Evolutionary conservation across 768 basidiomycete species (phyloP).

Genomic region (Cyclocybe cylindracea): DNA sequence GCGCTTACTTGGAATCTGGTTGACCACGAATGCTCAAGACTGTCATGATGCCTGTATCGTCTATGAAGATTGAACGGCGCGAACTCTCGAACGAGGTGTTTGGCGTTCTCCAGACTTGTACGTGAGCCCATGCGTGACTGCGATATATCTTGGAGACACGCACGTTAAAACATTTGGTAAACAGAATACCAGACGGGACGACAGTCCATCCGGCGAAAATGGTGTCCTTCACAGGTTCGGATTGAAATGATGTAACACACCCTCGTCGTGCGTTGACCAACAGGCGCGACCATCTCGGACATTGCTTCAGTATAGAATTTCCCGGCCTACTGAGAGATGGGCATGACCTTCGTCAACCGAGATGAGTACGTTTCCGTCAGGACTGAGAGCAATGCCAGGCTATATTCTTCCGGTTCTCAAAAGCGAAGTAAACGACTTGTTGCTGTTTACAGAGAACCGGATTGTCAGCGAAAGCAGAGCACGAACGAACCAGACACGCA

Average conservation of each 20-base stretch:
- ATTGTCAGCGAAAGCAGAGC: not conserved
- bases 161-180: not conserved
- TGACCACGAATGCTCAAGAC: slow-evolving; percentile 90
- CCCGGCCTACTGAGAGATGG: not conserved
- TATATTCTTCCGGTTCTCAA: slow-evolving; percentile 96
- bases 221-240: slow-evolving; percentile 75
- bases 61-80: slow-evolving; percentile 92
- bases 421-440: slow-evolving; percentile 92
- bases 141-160: slow-evolving; percentile 66
- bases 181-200: slow-evolving; percentile 25
- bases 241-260: slow-evolving; percentile 95
- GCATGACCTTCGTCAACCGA: slow-evolving; percentile 89
- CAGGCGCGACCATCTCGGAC: slow-evolving; percentile 85
- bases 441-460: slow-evolving; percentile 48
- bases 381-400: slow-evolving; percentile 85
- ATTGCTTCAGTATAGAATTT: not conserved
- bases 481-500: slow-evolving; percentile 40
- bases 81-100: slow-evolving; percentile 93
- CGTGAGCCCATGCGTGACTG: slow-evolving; percentile 91
- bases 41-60: slow-evolving; percentile 97
- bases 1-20: slow-evolving; percentile 77
- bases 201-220: slow-evolving; percentile 97
- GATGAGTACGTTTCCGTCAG: slow-evolving; percentile 84
- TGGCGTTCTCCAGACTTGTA: slow-evolving; percentile 96
- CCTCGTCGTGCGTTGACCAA: slow-evolving; percentile 90